Evolutionary conservation across 2,329 filamentous ascomycete genomes (phyloP), one percentile per base, ranked within the genome.

Genomic region (Fusarium xylarioides): DNA sequence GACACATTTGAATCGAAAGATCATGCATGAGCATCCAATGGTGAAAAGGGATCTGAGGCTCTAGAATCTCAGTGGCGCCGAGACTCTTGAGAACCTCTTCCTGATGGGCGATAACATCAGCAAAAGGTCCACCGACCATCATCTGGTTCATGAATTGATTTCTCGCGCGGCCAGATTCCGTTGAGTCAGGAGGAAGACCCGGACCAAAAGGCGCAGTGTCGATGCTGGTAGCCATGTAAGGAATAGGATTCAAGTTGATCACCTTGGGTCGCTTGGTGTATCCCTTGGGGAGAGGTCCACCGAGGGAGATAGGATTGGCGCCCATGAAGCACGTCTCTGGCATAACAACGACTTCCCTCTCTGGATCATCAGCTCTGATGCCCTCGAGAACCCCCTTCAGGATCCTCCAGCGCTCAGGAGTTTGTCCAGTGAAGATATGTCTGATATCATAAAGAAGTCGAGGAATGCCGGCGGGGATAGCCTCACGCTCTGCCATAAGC

Each of bases 281-380:
- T 23, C 77, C 85, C 74, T 71, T 77, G 19, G 77, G 84, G 63
- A 81, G 77, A 5, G 83, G 80, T 3, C 80, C 81, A 5, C 84
- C 84, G 35, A 79, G 74, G 3, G 74, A 70, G 55, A 85, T 80
- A 1, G 85, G 84, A 2, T 81, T 67, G 16, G 79, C 69, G 1
- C 83, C 85, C 60, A 81, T 76, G 49, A 81, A 83, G 6, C 80
- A 74, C 6, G 79, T 76, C 71, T 88, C 86, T 38, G 79, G 79
- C n/a, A 88, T 57, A 18, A 86, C 76, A 26, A 88, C 68, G 34
- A 88, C 79, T 35, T 84, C 78, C 14, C 82, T 79, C 8, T 67
- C 70, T 6, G 81, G 80, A 37, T 83, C 77, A 4, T 78, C 62
- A 12, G 77, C 76, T 5, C 79, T 77, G 35, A 82, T 66, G 8